These are phyloP conservation scores for Aphanomyces astaci DNA, from an alignment of 352 stramenopile genomes.

Conservation along the genomic window DNA sequence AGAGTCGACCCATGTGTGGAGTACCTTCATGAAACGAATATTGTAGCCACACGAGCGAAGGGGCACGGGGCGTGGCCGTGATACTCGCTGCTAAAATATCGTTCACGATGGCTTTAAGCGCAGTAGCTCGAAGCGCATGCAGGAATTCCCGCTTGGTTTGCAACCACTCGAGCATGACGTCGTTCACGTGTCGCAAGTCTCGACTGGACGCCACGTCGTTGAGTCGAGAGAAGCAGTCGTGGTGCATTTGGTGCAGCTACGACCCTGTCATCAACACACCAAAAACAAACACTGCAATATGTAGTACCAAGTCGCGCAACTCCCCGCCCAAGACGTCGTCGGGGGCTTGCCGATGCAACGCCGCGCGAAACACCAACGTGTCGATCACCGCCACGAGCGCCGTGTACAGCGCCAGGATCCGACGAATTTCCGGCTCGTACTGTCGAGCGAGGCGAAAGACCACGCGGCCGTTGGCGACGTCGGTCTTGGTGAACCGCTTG, in stretches of 20 bases:
- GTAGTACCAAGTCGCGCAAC: conserved; percentile 16
- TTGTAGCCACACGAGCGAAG: neutral
- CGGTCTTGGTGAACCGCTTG: conserved; percentile 4
- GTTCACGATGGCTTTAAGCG: neutral
- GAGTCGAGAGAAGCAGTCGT: conserved; percentile 3
- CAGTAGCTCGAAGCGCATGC: neutral
- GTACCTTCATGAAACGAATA: neutral
- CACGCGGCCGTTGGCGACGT: neutral
- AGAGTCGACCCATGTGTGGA: neutral
- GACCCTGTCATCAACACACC: too few species aligned
- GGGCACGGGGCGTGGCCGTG: neutral
- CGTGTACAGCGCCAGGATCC: neutral
- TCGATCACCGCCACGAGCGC: neutral
- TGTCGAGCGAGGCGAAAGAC: neutral
- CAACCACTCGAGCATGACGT: conserved; percentile 8
- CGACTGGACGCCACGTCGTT: neutral
- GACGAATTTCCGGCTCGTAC: neutral
- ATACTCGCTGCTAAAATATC: neutral
- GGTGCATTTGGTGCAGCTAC: conserved; percentile 18
- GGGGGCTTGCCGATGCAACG: neutral
- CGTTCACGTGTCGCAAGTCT: neutral
- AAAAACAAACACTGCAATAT: too few species aligned
- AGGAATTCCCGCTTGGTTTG: neutral
- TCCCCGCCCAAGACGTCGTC: conserved; percentile 12
- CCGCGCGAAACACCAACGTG: neutral